These are phyloP conservation scores for Aspergillus funiculosus DNA, from an alignment of 495 filamentous ascomycete genomes.

Conservation along the genomic window DNA sequence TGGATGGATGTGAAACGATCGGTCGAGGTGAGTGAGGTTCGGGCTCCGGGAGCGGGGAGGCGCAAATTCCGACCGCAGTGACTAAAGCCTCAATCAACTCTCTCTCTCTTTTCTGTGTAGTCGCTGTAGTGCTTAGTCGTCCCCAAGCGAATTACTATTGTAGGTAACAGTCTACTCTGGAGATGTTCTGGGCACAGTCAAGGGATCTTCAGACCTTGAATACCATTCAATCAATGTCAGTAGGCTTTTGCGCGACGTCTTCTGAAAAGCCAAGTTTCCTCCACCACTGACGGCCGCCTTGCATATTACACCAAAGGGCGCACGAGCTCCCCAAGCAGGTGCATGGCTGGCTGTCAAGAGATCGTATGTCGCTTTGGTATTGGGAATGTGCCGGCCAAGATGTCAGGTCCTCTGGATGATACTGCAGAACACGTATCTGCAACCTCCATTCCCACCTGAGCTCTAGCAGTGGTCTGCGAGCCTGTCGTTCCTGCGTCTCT, in stretches of 20 bases:
- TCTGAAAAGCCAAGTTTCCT: no score
- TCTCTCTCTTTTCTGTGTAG: neutral
- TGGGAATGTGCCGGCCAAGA: neutral
- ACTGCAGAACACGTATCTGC: neutral
- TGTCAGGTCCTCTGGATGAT: neutral
- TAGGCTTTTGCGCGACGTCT: no score
- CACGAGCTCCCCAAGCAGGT: slow-evolving; percentile 19
- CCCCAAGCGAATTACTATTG: no score
- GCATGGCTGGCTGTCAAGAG: slow-evolving; percentile 9
- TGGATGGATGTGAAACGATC: slow-evolving; percentile 15
- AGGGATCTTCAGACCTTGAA: no score
- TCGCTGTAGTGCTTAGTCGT: no score
- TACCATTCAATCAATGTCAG: neutral
- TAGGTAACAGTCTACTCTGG: no score
- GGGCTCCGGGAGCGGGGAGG: slow-evolving; percentile 28
- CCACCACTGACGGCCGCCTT: slow-evolving; percentile 7
- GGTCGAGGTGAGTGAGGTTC: slow-evolving; percentile 16
- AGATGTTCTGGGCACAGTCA: no score
- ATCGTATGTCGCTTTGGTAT: neutral
- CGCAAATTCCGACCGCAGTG: slow-evolving; percentile 23
- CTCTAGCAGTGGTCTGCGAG: neutral
- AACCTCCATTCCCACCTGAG: neutral
- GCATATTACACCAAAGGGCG: slow-evolving; percentile 13
- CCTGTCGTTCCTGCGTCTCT: no score
- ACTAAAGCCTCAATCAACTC: neutral